Evolutionary conservation across 2,329 filamentous ascomycete genomes (phyloP), one percentile per base, ranked within the genome.

Genomic region (Seiridium unicorne): DNA sequence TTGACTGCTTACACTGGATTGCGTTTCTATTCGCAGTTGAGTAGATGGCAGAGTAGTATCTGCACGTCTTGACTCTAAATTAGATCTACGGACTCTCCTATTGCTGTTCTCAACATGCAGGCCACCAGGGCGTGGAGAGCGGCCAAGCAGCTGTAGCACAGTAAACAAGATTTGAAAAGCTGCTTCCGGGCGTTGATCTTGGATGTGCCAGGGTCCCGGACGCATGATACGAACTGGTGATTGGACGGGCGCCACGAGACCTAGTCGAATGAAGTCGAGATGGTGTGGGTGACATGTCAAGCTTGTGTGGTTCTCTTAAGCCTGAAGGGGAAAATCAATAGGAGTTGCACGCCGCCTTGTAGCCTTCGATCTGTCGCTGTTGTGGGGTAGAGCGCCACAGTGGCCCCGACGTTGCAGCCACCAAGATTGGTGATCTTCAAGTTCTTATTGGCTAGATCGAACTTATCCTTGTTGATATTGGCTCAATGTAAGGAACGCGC

Each of bases 141-240:
- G 2, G 38, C 38, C 38, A 42, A 42, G 18, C 18, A 26, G 18
- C 18, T 26, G 18, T 26, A 2, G 18, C 18, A 26, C 18, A 26
- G 2, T 26, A 42, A 42, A 8, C 38, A 42, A 42, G 38, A 13
- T 13, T 13, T 13, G 38, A 34, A 53, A 49, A 53, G 34, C 35
- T 31, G 34, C 38, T 8, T 53, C 34, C n/a, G 5, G 10, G 47
- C 47, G 32, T 32, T 49, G 47, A 10, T 49, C 18, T 26, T 13
- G 26, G 47, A 49, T n/a, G 49, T 8, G 2, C n/a, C 31, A 5
- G 44, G 54, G 3, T 48, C 42, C 31, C 40, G 47, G 35, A 55
- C 61, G 65, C 65, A 61, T 66, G 65, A 66, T 60, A 61, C 32
- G 46, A 53, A 42, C 60, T 48, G 60, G 57, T 66, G 64, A 65